A percentile compares a stretch with the other conserved stretches of the same genome.
Evolutionary conservation across 495 filamentous ascomycete species (phyloP).

Genomic region (Hypoxylon fragiforme): DNA sequence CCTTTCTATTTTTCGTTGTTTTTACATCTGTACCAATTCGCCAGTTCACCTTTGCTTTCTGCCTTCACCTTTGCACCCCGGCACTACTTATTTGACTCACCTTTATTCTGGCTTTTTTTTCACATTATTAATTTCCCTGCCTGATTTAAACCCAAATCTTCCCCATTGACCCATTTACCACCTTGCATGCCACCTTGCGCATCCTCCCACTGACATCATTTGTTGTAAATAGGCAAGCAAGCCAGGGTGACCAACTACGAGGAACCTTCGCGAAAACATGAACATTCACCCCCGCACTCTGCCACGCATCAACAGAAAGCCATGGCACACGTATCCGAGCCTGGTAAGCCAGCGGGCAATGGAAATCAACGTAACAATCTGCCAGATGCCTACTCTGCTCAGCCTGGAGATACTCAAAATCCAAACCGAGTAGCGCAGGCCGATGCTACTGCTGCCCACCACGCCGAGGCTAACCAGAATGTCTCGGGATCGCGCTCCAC

Average conservation of each 20-base stretch:
- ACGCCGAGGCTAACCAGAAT: conserved; percentile 43
- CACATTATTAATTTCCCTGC: neutral
- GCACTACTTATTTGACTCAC: neutral
- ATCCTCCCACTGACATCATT: conserved; percentile 38
- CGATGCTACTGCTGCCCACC: conserved; percentile 60
- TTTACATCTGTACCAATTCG: neutral
- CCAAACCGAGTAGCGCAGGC: conserved; percentile 68
- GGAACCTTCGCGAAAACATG: conserved; percentile 52
- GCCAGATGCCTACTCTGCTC: conserved; percentile 59
- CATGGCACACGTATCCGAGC: conserved; percentile 54
- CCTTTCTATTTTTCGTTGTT: neutral
- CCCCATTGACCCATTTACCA: conserved; percentile 2
- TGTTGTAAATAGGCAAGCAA: conserved; percentile 66
- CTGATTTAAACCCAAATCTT: neutral
- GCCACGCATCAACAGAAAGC: conserved; percentile 42
- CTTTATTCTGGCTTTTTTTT: conserved; percentile 1
- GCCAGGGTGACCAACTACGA: conserved; percentile 71
- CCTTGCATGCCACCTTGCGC: conserved; percentile 5
- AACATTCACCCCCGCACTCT: conserved; percentile 60
- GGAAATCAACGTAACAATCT: conserved; percentile 41
- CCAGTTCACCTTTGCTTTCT: neutral
- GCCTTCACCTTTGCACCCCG: neutral
- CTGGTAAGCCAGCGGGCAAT: conserved; percentile 47
- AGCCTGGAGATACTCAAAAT: conserved; percentile 54
- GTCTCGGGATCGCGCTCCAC: conserved; percentile 21